phyloP scores from a whole-genome alignment of 1,284 basidiomycete genomes.

The Flammula alnicola region DNA sequence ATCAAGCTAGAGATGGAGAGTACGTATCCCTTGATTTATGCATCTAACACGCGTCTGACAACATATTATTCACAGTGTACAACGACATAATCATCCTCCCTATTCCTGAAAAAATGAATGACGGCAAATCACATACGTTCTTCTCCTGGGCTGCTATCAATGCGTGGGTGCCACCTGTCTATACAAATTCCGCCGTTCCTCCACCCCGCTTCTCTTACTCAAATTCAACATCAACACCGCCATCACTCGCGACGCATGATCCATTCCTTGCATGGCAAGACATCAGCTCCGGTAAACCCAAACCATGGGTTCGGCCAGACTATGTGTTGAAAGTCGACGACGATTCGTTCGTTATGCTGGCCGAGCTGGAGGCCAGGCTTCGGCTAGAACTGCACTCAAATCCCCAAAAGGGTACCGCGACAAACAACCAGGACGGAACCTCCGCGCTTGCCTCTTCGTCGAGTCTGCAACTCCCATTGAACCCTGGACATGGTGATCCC shows the following conservation, averaged over 20 bases:
- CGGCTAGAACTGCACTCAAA: constrained; percentile 70
- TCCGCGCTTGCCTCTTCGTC: constrained; percentile 5
- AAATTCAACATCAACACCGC: constrained; percentile 55
- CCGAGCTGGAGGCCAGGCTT: constrained; percentile 87
- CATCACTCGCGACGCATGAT: constrained; percentile 69
- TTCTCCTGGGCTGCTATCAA: constrained; percentile 90
- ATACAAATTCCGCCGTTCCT: constrained; percentile 46
- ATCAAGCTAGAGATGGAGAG: constrained; percentile 92
- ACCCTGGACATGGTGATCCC: constrained; percentile 53
- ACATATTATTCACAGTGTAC: constrained; percentile 65
- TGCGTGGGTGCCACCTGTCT: constrained; percentile 88
- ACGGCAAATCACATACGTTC: constrained; percentile 85
- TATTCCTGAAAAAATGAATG: constrained; percentile 90
- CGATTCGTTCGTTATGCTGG: constrained; percentile 92
- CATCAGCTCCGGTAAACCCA: constrained; percentile 43
- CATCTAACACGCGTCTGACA: constrained; percentile 8
- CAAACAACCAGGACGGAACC: constrained; percentile 2
- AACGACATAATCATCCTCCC: constrained; percentile 90
- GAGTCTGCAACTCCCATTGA: neutral
- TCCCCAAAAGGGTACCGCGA: constrained; percentile 22
- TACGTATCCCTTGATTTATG: constrained; percentile 45
- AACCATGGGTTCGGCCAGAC: constrained; percentile 80
- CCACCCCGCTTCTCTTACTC: constrained; percentile 63
- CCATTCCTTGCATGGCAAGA: constrained; percentile 60
- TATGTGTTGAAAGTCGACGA: constrained; percentile 94